A percentile compares a stretch with the other conserved stretches of the same genome.
Evolutionary conservation across 2,329 filamentous ascomycete genomes (phyloP).

Genomic region (Colletotrichum aenigma): DNA sequence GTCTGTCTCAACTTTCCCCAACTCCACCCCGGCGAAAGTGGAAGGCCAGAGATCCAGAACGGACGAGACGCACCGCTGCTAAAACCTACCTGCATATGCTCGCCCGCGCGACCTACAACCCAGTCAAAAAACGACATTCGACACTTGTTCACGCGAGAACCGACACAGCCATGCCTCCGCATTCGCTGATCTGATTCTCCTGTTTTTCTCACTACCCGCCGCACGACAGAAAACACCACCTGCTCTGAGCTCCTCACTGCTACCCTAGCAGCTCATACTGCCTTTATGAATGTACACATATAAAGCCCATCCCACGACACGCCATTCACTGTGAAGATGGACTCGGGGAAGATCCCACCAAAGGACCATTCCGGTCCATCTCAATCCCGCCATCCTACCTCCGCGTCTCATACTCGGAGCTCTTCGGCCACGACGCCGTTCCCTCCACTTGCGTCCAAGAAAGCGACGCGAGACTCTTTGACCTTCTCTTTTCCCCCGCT

Average conservation of each 20-base stretch:
- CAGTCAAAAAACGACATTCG: background rate
- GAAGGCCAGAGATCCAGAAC: conserved; percentile 5
- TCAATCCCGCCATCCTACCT: background rate
- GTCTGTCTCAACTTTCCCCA: background rate
- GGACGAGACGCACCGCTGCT: conserved; percentile 1
- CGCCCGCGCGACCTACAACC: conserved; percentile 2
- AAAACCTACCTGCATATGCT: conserved; percentile 11
- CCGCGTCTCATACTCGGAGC: background rate
- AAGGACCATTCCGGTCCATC: conserved; percentile 9
- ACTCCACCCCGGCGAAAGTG: conserved; percentile 3
- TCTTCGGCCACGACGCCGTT: conserved; percentile 2
- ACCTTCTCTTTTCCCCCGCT: conserved; percentile 54
- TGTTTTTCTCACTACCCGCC: background rate
- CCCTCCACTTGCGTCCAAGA: conserved; percentile 13
- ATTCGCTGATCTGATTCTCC: conserved; percentile 9
- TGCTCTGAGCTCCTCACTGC: background rate
- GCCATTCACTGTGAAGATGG: conserved; percentile 11
- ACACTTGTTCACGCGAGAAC: conserved; percentile 1
- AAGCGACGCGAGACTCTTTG: conserved; percentile 34
- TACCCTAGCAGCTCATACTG: conserved; percentile 2
- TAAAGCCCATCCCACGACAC: conserved; percentile 4
- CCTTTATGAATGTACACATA: conserved; percentile 4
- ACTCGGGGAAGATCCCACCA: background rate
- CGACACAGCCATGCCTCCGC: conserved; percentile 17
- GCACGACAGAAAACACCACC: conserved; percentile 2